Base-by-base conservation (phyloP, 371 early-diverging fungal genomes). In the Apophysomyces trapeziformis region DNA sequence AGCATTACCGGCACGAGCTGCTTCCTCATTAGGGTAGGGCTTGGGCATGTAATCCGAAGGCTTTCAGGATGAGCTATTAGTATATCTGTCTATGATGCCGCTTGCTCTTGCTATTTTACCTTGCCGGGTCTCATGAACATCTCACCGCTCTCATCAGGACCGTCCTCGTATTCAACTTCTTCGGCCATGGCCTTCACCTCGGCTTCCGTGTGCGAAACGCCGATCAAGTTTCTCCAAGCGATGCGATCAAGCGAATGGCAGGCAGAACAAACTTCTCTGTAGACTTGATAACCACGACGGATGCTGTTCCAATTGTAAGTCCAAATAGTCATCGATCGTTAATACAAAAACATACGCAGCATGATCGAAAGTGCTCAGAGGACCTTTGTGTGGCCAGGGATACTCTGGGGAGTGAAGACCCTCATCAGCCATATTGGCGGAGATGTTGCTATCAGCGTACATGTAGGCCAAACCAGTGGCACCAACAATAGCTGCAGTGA, bases 201-300 rank as follows among this genome's bases (percentile, higher is more conserved):
- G 38, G 85, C 95, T 66, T 92, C 92, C 57, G 95, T 89, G 87
- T 96, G 97, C 39, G 93, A 87, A 7, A 97, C 96, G 58, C 88
- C 95, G 36, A 98, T 89, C 75, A 98, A 83, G 87, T 96, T 95
- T 79, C 98, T 93, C 91, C 90, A 98, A 72, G 94, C 88, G 67
- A 98, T 88, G 66, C 92, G 92, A 61, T 97, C 92, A 69, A 97
- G 87, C 38, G 97, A 96, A 85, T 98, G 99, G 86, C 99, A 98
- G 50, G 96, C 93, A 60, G 98, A 86, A 82, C 99, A 98, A 61
- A 98, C 94, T 76, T 98, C 99, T 84, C 93, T 93, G 89, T 97
- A 98, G 37, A 98, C 99, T 78, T 96, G 98, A 86, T 94, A 98
- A 68, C 98, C 99, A 84, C 98, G 97, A 73, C 97, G 96, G 60